phyloP scores from a whole-genome alignment of 305 asterid species.

The Coffea humblotiana region DNA sequence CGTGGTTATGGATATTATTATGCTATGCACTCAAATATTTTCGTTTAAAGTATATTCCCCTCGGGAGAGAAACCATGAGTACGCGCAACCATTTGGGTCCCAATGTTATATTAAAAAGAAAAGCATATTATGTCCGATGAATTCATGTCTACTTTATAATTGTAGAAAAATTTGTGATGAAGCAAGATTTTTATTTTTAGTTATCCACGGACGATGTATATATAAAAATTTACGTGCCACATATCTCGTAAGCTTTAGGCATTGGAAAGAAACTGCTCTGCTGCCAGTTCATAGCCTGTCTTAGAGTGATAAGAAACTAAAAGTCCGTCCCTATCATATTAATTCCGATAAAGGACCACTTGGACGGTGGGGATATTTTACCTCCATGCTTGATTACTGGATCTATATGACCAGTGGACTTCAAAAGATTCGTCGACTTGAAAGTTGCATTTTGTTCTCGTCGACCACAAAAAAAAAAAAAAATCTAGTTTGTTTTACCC shows the following conservation, averaged over 20 bases:
- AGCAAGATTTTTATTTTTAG: neutral
- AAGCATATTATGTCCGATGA: neutral
- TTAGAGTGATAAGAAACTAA: neutral
- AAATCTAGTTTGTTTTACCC: no score
- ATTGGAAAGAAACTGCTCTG: conserved; percentile 3
- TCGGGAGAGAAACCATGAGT: no score
- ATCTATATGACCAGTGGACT: neutral
- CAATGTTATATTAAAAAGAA: no score
- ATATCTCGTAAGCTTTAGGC: neutral
- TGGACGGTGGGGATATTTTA: neutral
- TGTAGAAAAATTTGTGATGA: neutral
- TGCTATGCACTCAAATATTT: neutral
- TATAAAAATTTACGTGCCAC: neutral
- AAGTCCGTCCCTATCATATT: no score
- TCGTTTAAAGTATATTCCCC: neutral
- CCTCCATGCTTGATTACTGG: neutral
- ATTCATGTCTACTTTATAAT: no score
- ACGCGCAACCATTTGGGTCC: no score
- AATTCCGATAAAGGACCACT: neutral
- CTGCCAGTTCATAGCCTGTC: conserved; percentile 1
- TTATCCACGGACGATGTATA: neutral
- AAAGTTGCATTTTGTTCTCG: conserved; percentile 14
- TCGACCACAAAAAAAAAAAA: neutral
- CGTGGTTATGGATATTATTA: neutral
- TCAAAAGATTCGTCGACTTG: neutral